These are phyloP conservation scores for Wickerhamiella brachini DNA, from an alignment of 805 yeast genomes.

Conservation along the genomic window DNA sequence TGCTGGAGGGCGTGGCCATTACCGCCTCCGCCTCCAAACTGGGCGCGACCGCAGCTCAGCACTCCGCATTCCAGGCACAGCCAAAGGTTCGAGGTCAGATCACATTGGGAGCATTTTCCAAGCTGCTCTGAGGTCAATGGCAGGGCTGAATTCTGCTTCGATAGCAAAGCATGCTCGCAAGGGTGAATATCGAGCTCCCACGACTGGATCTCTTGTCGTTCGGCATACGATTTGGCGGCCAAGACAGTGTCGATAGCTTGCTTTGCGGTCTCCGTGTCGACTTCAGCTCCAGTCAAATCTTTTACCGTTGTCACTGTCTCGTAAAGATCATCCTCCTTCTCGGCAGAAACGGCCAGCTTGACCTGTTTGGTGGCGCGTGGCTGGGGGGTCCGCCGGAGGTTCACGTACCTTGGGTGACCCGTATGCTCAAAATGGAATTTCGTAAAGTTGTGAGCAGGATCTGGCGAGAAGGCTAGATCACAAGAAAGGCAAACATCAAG, in stretches of 20 bases:
- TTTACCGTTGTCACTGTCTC: constrained; percentile 33
- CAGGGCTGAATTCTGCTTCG: constrained; percentile 28
- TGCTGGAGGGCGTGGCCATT: constrained; percentile 81
- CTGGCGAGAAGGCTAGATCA: constrained; percentile 37
- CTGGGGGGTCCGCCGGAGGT: constrained; percentile 40
- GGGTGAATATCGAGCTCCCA: constrained; percentile 85
- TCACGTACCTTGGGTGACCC: constrained; percentile 45
- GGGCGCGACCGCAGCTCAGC: constrained; percentile 90
- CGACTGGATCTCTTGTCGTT: constrained; percentile 58
- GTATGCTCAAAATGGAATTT: constrained; percentile 38
- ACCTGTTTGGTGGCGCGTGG: constrained; percentile 35
- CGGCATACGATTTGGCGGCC: constrained; percentile 43
- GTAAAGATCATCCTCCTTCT: constrained; percentile 48
- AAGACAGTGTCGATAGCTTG: constrained; percentile 33
- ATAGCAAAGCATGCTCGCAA: constrained; percentile 59
- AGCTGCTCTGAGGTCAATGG: constrained; percentile 8
- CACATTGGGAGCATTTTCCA: constrained; percentile 27
- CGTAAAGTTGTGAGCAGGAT: constrained; percentile 54
- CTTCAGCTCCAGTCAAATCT: constrained; percentile 25
- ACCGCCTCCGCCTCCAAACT: constrained; percentile 90
- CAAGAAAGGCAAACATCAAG: constrained; percentile 65
- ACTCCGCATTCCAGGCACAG: constrained; percentile 80
- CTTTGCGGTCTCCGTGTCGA: constrained; percentile 6
- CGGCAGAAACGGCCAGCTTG: constrained; percentile 54
- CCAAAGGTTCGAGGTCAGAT: constrained; percentile 70